Conservation (phyloP, 2,329 filamentous ascomycete species). For the Dactylellina drechsleri region DNA sequence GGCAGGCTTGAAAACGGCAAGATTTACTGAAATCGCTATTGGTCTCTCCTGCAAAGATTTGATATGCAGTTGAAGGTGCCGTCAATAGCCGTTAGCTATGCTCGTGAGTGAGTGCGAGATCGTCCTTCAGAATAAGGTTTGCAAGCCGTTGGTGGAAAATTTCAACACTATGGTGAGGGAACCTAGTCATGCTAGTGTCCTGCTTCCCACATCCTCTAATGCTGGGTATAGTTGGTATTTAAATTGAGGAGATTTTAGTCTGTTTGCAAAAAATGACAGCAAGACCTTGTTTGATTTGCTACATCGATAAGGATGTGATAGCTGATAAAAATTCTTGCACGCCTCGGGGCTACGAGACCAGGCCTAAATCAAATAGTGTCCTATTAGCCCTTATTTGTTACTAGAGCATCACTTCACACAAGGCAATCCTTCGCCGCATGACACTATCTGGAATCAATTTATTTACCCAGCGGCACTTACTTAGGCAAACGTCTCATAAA, state of each 20-base stretch:
- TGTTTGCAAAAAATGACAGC: neutral
- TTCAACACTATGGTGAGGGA: constrained; percentile 31
- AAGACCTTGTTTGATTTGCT: constrained; percentile 1
- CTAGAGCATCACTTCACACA: too few relatives aligned
- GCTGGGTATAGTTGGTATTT: neutral
- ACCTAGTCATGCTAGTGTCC: constrained; percentile 3
- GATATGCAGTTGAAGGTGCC: constrained; percentile 37
- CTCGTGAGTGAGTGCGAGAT: constrained; percentile 7
- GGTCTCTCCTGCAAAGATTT: neutral
- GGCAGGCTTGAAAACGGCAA: neutral
- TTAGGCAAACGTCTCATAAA: too few relatives aligned
- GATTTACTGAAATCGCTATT: neutral
- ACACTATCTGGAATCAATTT: too few relatives aligned
- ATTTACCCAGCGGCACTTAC: too few relatives aligned
- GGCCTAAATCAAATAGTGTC: too few relatives aligned
- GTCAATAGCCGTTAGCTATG: constrained; percentile 38
- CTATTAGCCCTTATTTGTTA: too few relatives aligned
- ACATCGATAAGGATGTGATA: too few relatives aligned
- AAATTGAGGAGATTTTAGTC: neutral
- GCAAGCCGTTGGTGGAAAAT: constrained; percentile 20
- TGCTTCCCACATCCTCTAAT: neutral
- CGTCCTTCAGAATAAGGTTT: constrained; percentile 28
- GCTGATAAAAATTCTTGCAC: too few relatives aligned
- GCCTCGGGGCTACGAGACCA: too few relatives aligned
- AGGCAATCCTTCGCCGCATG: too few relatives aligned